These are phyloP conservation scores for Phytophthora kernoviae DNA, from an alignment of 352 stramenopile species.

Conservation along the genomic window DNA sequence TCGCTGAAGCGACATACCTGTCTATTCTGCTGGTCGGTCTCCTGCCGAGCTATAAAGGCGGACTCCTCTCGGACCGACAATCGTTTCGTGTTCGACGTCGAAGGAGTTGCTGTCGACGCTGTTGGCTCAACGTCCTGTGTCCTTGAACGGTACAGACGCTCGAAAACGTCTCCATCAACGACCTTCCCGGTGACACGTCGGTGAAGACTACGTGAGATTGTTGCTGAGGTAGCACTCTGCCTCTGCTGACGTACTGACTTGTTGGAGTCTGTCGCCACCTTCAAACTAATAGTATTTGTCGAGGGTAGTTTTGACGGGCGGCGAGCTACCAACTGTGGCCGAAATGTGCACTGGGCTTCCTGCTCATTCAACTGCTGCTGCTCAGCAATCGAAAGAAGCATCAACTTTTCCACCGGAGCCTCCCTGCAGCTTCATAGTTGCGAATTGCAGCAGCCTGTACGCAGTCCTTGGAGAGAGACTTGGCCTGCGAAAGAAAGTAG, in stretches of 20 bases:
- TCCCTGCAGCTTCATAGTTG: conserved; percentile 40
- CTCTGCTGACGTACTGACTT: not conserved
- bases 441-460: conserved; percentile 39
- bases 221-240: not conserved
- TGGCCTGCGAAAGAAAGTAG: conserved; percentile 19
- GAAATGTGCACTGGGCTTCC: conserved; percentile 42
- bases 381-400: conserved; percentile 30
- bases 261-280: not conserved
- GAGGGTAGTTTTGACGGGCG: not conserved
- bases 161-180: conserved; percentile 26
- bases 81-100: conserved; percentile 2
- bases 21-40: conserved; percentile 15
- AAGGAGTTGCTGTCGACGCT: not conserved
- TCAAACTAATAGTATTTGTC: not conserved
- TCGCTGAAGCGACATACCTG: conserved; percentile 14
- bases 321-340: conserved; percentile 24
- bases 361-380: conserved; percentile 26
- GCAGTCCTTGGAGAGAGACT: conserved; percentile 16
- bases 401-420: conserved; percentile 44
- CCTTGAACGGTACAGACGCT: conserved; percentile 23
- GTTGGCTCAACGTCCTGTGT: not conserved
- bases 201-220: not conserved
- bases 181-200: not conserved
- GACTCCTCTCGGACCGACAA: conserved; percentile 12
- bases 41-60: conserved; percentile 34